Conservation (phyloP, 1,284 basidiomycete species). For the Tilletia walkeri region DNA sequence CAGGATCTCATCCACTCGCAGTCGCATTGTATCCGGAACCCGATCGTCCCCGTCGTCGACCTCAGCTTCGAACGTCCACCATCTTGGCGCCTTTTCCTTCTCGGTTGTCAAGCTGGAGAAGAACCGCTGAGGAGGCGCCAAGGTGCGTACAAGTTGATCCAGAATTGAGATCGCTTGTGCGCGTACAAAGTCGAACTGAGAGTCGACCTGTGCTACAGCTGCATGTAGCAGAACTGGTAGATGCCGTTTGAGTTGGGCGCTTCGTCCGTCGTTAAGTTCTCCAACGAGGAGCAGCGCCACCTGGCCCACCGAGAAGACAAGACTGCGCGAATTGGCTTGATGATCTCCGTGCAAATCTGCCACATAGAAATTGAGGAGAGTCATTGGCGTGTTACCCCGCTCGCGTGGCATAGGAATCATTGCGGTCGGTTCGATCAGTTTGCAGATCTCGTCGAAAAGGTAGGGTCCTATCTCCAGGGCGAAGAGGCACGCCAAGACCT, state of each 20-base stretch:
- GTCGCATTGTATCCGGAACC: background rate
- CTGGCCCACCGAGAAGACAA: slow-evolving; percentile 71
- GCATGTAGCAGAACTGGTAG: slow-evolving; percentile 60
- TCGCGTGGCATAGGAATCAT: slow-evolving; percentile 71
- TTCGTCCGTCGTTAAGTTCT: slow-evolving; percentile 74
- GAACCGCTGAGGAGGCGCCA: slow-evolving; percentile 27
- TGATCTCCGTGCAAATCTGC: slow-evolving; percentile 20
- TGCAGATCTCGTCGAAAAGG: slow-evolving; percentile 79
- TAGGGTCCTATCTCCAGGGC: slow-evolving; percentile 71
- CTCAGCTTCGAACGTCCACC: slow-evolving; percentile 24
- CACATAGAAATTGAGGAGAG: slow-evolving; percentile 9
- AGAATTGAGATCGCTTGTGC: slow-evolving; percentile 70
- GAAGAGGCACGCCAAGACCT: slow-evolving; percentile 79
- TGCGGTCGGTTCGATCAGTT: slow-evolving; percentile 76
- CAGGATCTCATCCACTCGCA: background rate
- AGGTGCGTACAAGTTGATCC: slow-evolving; percentile 41
- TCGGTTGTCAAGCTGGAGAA: slow-evolving; percentile 24
- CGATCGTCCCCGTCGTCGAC: slow-evolving; percentile 19
- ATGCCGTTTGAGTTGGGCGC: slow-evolving; percentile 71
- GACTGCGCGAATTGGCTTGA: background rate
- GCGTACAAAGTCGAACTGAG: slow-evolving; percentile 69
- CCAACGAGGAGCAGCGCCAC: slow-evolving; percentile 82
- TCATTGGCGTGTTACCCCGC: slow-evolving; percentile 56
- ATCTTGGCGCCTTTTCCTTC: slow-evolving; percentile 27
- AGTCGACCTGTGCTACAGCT: slow-evolving; percentile 79